phyloP scores from a whole-genome alignment of 495 filamentous ascomycete species.

The Clohesyomyces aquaticus region DNA sequence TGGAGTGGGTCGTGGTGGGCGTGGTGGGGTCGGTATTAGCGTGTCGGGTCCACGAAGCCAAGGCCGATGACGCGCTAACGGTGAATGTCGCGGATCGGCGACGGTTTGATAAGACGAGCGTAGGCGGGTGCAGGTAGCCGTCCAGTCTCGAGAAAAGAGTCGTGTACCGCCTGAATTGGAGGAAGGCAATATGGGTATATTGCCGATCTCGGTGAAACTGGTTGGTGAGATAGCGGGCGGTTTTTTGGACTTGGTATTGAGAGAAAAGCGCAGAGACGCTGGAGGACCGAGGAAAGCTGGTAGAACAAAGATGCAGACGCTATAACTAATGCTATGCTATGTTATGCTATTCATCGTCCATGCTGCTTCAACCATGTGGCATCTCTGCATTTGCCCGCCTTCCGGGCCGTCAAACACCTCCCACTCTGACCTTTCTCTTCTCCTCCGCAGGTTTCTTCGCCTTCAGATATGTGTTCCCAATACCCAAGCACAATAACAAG shows the following conservation, averaged over 20 bases:
- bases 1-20: too few relatives aligned
- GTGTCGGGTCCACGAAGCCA: too few relatives aligned
- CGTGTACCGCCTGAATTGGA: background rate
- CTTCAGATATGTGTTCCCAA: conserved; percentile 26
- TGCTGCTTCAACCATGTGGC: too few relatives aligned
- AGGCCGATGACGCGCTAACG: conserved; percentile 18
- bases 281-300: background rate
- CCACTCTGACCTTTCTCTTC: background rate
- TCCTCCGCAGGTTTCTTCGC: conserved; percentile 17
- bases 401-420: too few relatives aligned
- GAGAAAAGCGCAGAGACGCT: too few relatives aligned
- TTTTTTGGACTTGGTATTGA: too few relatives aligned
- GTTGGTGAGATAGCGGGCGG: too few relatives aligned
- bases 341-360: conserved; percentile 12
- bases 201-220: too few relatives aligned
- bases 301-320: background rate
- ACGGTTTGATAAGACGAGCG: conserved; percentile 17
- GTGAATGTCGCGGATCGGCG: background rate
- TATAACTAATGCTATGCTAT: conserved; percentile 3
- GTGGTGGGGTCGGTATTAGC: too few relatives aligned
- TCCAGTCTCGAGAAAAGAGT: background rate
- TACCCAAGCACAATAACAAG: conserved; percentile 16
- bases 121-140: conserved; percentile 14
- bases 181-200: too few relatives aligned
- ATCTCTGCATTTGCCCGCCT: too few relatives aligned